Evolutionary conservation across 208 protist species (phyloP), one percentile per base, ranked within the genome.

Genomic region (Leishmania guyanensis): DNA sequence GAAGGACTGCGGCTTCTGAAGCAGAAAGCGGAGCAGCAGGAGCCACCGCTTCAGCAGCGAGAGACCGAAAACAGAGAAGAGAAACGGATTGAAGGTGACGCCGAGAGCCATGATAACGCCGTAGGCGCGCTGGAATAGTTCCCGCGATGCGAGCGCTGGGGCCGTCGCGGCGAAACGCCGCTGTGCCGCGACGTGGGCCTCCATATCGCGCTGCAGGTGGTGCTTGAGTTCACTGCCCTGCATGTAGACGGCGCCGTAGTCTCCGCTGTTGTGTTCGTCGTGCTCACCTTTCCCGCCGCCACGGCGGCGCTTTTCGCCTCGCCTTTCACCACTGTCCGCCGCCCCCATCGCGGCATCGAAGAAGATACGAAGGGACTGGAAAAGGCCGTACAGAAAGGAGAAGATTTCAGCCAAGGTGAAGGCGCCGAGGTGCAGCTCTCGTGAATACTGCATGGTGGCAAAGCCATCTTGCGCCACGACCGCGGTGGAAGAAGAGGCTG

Each of bases 71-170:
- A 94, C 79, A 66, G 92, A 91, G 71, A 94, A 90, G 48, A 91
- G 73, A 73, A 97, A 95, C 0, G 93, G 91, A 82, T 97, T 97
- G 83, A 95, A 97, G 36, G 92, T 97, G 26, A 97, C 93, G 17
- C 93, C 93, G 51, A 97, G 86, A 29, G 85, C 78, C 86, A 95
- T 92, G 56, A 95, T 86, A 80, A 96, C 86, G 62, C 84, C 83
- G 81, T 95, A 96, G 39, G 86, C 83, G 48, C 92, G 90, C 78
- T 89, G 78, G 78, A 94, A 95, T 75, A 95, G 86, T 8, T 77
- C 75, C 14, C 88, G 51, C 66, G 77, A 84, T 3, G 77, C 72
- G 36, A 75, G 33, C 62, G 77, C 68, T 12, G 75, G 36, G 10
- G 73, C 22, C n/a, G 43, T 12, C 26, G 60, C 29, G 20, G 70